Percentiles rank a stretch among this genome's conserved stretches.
Evolutionary conservation across 2,329 filamentous ascomycete genomes (phyloP).

Genomic region (Talaromyces sp.): DNA sequence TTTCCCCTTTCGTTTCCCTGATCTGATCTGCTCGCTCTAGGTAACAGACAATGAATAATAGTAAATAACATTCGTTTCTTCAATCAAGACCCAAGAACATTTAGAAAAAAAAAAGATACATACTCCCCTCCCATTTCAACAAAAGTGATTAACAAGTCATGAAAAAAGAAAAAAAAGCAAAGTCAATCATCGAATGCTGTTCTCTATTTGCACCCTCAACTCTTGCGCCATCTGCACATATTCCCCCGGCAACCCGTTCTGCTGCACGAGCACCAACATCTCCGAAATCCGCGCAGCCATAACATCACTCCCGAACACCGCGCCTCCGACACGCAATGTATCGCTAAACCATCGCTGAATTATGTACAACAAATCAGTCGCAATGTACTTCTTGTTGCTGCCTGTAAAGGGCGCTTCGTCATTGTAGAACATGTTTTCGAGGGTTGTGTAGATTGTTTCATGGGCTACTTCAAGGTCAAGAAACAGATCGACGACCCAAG

Average conservation of each 20-base stretch:
- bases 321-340: conserved; percentile 52
- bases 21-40: not conserved
- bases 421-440: conserved; percentile 65
- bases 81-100: not conserved
- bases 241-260: conserved; percentile 38
- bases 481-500: conserved; percentile 64
- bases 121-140: not conserved
- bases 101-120: not conserved
- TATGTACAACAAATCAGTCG: conserved; percentile 60
- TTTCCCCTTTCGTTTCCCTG: not conserved
- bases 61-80: not conserved
- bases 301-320: conserved; percentile 58
- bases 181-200: conserved; percentile 37
- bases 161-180: not conserved
- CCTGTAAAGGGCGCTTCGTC: conserved; percentile 63
- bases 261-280: conserved; percentile 44
- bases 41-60: not conserved
- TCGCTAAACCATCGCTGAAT: conserved; percentile 59
- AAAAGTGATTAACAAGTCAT: conserved; percentile 1
- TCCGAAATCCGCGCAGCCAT: conserved; percentile 50
- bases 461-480: conserved; percentile 59
- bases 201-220: conserved; percentile 40
- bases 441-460: conserved; percentile 58
- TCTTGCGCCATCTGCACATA: conserved; percentile 40
- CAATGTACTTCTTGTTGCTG: conserved; percentile 54